Evolutionary conservation across 352 stramenopile species (phyloP).

Genomic region (Globisporangium sylvaticum): DNA sequence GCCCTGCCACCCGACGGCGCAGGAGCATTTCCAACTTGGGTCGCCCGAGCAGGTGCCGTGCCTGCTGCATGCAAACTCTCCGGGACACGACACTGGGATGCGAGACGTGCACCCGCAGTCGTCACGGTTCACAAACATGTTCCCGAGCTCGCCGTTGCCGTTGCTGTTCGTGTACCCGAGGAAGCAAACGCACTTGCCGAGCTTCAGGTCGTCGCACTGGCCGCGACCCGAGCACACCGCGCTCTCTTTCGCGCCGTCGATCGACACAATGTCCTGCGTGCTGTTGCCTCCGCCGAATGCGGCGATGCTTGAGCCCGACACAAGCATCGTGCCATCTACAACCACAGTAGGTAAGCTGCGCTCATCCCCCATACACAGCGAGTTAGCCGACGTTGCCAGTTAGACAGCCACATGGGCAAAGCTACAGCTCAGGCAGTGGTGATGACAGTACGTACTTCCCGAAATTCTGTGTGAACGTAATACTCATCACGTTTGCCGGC

Average conservation of each 20-base stretch:
- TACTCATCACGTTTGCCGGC: slow-evolving; percentile 51
- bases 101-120: slow-evolving; percentile 57
- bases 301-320: slow-evolving; percentile 29
- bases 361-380: slow-evolving; percentile 2
- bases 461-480: slow-evolving; percentile 83
- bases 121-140: slow-evolving; percentile 44
- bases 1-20: slow-evolving; percentile 63
- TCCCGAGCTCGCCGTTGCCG: slow-evolving; percentile 46
- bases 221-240: slow-evolving; percentile 64
- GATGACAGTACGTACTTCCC: slow-evolving; percentile 47
- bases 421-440: background rate
- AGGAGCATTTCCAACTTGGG: slow-evolving; percentile 58
- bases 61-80: slow-evolving; percentile 67
- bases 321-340: slow-evolving; percentile 29
- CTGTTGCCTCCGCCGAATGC: slow-evolving; percentile 19
- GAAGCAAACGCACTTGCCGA: slow-evolving; percentile 61
- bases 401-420: background rate
- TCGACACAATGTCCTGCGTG: slow-evolving; percentile 28
- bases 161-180: slow-evolving; percentile 67
- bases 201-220: slow-evolving; percentile 46
- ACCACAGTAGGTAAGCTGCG: slow-evolving; percentile 56
- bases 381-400: background rate
- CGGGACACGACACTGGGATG: slow-evolving; percentile 59
- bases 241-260: slow-evolving; percentile 67
- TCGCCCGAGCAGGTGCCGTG: slow-evolving; percentile 68